Conservation (phyloP, 257 asterid genomes). For the Capsicum chinense region DNA sequence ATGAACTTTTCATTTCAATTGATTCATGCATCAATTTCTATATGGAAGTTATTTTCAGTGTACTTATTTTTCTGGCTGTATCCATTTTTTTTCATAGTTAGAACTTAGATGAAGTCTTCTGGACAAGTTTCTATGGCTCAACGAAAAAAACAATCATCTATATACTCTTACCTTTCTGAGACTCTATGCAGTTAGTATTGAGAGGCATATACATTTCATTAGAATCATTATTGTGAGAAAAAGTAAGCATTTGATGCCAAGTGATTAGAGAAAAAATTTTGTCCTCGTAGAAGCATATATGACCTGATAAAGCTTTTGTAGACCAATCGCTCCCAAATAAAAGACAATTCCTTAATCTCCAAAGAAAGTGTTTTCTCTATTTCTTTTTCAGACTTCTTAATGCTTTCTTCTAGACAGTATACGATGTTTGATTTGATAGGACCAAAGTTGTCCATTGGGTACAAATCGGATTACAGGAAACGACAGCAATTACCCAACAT, state of each 20-base stretch:
- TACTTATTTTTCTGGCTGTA: background rate
- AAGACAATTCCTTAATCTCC: background rate
- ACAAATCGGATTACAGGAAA: background rate
- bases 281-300: background rate
- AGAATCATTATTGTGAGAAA: background rate
- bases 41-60: background rate
- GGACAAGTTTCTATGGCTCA: background rate
- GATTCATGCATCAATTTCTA: background rate
- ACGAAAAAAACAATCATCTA: background rate
- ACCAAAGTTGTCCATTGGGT: background rate
- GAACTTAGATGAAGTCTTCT: background rate
- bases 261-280: background rate
- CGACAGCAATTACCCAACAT: background rate
- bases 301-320: background rate
- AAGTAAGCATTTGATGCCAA: background rate
- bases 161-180: background rate
- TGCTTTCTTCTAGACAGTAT: background rate
- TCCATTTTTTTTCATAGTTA: background rate
- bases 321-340: background rate
- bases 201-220: slow-evolving; percentile 17
- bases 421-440: background rate
- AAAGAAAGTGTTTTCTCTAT: background rate
- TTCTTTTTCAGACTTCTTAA: background rate
- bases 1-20: background rate
- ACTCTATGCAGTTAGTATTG: background rate